Conservation (phyloP, 164 flowering plant species). For the Hamamelis virginiana region DNA sequence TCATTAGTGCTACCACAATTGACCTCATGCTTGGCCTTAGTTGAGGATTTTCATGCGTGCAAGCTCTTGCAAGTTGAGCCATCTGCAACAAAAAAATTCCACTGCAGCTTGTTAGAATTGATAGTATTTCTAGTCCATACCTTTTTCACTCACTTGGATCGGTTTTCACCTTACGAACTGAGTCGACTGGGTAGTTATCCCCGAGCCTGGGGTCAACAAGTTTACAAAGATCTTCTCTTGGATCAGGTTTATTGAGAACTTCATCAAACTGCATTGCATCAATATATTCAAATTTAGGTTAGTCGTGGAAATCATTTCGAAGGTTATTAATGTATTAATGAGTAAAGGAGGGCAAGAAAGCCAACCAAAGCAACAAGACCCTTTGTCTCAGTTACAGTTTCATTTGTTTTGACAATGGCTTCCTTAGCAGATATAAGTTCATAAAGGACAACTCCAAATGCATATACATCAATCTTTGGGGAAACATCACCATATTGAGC, state of each 20-base stretch:
- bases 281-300: neutral
- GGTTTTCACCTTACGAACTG: constrained; percentile 59
- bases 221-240: constrained; percentile 45
- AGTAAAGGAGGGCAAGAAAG: constrained; percentile 4
- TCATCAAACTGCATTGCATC: constrained; percentile 66
- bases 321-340: neutral
- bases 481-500: constrained; percentile 87
- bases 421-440: constrained; percentile 88
- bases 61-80: constrained; percentile 80
- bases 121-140: too few species aligned
- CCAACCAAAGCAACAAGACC: constrained; percentile 78
- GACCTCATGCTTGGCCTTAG: constrained; percentile 85
- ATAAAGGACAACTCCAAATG: constrained; percentile 89
- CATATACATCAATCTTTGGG: constrained; percentile 90
- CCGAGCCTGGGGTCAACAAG: constrained; percentile 75
- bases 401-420: constrained; percentile 62
- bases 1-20: constrained; percentile 77
- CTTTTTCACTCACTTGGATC: too few species aligned
- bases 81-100: constrained; percentile 36
- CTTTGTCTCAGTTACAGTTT: constrained; percentile 48
- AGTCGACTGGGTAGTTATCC: constrained; percentile 67
- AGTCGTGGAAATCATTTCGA: neutral
- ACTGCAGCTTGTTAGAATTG: neutral
- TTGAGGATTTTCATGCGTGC: constrained; percentile 75
- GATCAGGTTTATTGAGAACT: constrained; percentile 50